Percentiles rank a stretch among this genome's conserved stretches.
Conservation (phyloP, 2,329 filamentous ascomycete genomes). For the Incumbomyces lentus region DNA sequence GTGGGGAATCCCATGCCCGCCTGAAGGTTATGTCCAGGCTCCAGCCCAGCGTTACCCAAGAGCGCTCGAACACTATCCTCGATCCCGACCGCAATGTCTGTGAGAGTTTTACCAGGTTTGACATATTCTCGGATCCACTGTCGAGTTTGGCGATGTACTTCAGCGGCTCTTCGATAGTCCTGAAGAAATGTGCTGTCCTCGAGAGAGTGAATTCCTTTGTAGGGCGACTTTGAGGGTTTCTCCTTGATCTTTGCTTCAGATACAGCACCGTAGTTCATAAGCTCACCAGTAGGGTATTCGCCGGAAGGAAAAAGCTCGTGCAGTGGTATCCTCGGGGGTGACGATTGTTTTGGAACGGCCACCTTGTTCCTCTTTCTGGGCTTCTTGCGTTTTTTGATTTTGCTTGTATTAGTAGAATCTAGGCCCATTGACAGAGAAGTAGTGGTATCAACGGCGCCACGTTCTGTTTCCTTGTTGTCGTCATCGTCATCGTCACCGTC, state of each 20-base stretch:
- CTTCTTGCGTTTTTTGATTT: slow-evolving; percentile 33
- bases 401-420: slow-evolving; percentile 8
- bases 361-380: slow-evolving; percentile 38
- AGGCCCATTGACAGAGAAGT: slow-evolving; percentile 8
- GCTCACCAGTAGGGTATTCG: slow-evolving; percentile 38
- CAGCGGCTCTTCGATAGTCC: slow-evolving; percentile 47
- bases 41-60: slow-evolving; percentile 41
- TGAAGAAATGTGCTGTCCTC: slow-evolving; percentile 39
- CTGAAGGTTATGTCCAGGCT: slow-evolving; percentile 40
- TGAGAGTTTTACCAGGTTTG: slow-evolving; percentile 41
- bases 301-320: slow-evolving; percentile 36
- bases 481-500: slow-evolving; percentile 25
- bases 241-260: slow-evolving; percentile 20
- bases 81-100: slow-evolving; percentile 42
- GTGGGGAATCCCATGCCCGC: slow-evolving; percentile 48
- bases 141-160: slow-evolving; percentile 47
- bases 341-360: slow-evolving; percentile 33
- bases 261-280: slow-evolving; percentile 29
- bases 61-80: slow-evolving; percentile 45
- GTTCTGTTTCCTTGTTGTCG: slow-evolving; percentile 15
- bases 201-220: slow-evolving; percentile 38
- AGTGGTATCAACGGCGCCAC: slow-evolving; percentile 14
- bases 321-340: slow-evolving; percentile 38
- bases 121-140: slow-evolving; percentile 40
- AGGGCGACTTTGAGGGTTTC: slow-evolving; percentile 38